A percentile compares a stretch with the other conserved stretches of the same genome.
These are phyloP conservation scores for Lunasporangiospora selenospora DNA, from an alignment of 192 early-diverging fungal species.

Conservation along the genomic window DNA sequence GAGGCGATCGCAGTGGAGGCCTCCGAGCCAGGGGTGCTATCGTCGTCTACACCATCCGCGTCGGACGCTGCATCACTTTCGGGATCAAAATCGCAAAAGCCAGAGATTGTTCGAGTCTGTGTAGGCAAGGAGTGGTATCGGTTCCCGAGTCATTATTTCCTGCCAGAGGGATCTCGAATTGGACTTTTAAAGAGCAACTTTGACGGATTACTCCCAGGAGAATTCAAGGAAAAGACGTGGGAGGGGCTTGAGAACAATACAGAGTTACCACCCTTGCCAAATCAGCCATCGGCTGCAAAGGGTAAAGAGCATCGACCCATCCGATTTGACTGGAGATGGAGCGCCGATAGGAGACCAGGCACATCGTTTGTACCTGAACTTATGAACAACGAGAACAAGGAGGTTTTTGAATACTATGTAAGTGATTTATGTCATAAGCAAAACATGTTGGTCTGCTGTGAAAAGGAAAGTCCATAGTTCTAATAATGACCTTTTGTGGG, in stretches of 20 bases:
- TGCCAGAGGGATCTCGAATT: slow-evolving; percentile 76
- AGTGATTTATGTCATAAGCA: not conserved
- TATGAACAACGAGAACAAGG: slow-evolving; percentile 48
- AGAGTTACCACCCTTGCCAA: slow-evolving; percentile 1
- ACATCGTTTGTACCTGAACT: slow-evolving; percentile 14
- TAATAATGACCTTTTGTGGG: no score
- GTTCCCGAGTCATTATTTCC: slow-evolving; percentile 91
- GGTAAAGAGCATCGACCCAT: slow-evolving; percentile 28
- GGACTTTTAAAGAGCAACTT: slow-evolving; percentile 76
- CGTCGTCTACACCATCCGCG: not conserved
- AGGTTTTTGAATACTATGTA: slow-evolving; percentile 45
- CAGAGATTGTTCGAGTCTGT: slow-evolving; percentile 65
- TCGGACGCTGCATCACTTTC: not conserved
- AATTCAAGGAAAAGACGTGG: slow-evolving; percentile 63
- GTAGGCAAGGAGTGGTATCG: slow-evolving; percentile 96
- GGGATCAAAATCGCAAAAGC: no score
- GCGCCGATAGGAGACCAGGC: slow-evolving; percentile 35
- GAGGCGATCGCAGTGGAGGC: slow-evolving; percentile 27
- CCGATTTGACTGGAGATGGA: slow-evolving; percentile 40
- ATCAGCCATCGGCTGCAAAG: slow-evolving; percentile 11
- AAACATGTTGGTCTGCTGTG: no score
- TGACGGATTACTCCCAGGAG: slow-evolving; percentile 82
- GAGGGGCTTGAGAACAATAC: slow-evolving; percentile 5
- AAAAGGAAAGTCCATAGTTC: no score
- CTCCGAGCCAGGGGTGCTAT: not conserved